These are phyloP conservation scores for Eimeria maxima DNA, from an alignment of 169 alveolate species.

Conservation along the genomic window DNA sequence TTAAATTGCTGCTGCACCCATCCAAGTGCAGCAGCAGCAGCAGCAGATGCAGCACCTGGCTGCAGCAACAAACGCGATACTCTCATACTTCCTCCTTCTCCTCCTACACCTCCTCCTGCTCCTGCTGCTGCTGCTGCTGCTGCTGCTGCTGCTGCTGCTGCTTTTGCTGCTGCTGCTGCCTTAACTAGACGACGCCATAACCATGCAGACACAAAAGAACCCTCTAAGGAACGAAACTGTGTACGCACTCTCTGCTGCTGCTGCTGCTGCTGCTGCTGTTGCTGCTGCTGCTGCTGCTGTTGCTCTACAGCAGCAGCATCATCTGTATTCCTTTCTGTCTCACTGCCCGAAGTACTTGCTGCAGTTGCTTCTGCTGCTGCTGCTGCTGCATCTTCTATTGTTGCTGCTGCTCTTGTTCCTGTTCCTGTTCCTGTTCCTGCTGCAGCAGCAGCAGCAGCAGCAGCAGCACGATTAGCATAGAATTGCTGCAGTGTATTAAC, in stretches of 20 bases:
- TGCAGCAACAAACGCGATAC: slow-evolving; percentile 41
- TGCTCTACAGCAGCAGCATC: neutral
- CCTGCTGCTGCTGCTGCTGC: neutral
- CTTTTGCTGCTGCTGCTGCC: slow-evolving; percentile 1
- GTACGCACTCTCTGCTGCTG: neutral
- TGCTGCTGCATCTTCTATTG: neutral
- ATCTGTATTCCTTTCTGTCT: too few relatives aligned
- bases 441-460: slow-evolving; percentile 45
- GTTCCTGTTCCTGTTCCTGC: neutral
- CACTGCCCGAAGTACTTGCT: too few relatives aligned
- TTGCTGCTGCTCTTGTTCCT: neutral
- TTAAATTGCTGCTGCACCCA: slow-evolving; percentile 61
- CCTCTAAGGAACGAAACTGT: neutral
- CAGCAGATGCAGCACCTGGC: too few relatives aligned
- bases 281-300: slow-evolving; percentile 68
- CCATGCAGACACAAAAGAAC: slow-evolving; percentile 20
- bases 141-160: slow-evolving; percentile 13
- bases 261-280: slow-evolving; percentile 48
- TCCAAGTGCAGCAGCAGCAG: slow-evolving; percentile 48
- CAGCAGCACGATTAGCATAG: neutral
- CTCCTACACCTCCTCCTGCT: too few relatives aligned
- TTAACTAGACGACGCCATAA: neutral
- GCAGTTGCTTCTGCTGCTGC: neutral
- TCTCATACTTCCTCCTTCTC: too few relatives aligned
- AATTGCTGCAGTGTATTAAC: slow-evolving; percentile 15